Evolutionary conservation across 805 yeast species (phyloP).

Genomic region (Pichia cabralensis): DNA sequence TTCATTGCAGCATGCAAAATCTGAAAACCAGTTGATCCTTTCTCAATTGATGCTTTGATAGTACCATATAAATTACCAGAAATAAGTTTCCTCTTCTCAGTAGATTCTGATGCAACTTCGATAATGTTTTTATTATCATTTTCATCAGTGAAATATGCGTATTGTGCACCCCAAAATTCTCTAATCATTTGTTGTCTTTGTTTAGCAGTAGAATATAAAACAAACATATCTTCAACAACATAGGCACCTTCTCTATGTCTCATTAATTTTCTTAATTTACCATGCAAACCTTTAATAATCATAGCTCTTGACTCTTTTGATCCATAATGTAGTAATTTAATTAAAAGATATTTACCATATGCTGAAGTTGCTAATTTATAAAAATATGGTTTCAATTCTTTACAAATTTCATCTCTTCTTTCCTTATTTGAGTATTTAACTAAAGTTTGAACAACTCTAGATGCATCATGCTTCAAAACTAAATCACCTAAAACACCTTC

Average conservation of each 20-base stretch:
- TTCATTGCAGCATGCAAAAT: slow-evolving; percentile 93
- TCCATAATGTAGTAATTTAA: slow-evolving; percentile 88
- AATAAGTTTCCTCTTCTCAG: slow-evolving; percentile 71
- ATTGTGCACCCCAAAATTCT: slow-evolving; percentile 96
- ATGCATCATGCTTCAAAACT: slow-evolving; percentile 92
- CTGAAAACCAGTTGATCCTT: slow-evolving; percentile 94
- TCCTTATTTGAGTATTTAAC: slow-evolving; percentile 77
- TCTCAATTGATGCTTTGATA: slow-evolving; percentile 82
- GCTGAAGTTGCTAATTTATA: slow-evolving; percentile 82
- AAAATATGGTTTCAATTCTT: slow-evolving; percentile 62
- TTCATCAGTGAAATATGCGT: slow-evolving; percentile 76
- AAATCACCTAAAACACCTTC: slow-evolving; percentile 71
- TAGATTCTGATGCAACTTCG: slow-evolving; percentile 55
- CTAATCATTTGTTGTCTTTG: slow-evolving; percentile 87
- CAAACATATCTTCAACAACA: slow-evolving; percentile 87
- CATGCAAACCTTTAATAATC: slow-evolving; percentile 79
- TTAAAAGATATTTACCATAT: slow-evolving; percentile 85
- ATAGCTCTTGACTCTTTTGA: slow-evolving; percentile 66
- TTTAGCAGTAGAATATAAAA: slow-evolving; percentile 71
- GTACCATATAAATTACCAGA: slow-evolving; percentile 71
- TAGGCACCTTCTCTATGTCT: slow-evolving; percentile 97
- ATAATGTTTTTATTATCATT: slow-evolving; percentile 53
- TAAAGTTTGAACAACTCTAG: slow-evolving; percentile 90
- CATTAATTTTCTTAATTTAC: slow-evolving; percentile 83
- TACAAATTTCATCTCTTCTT: slow-evolving; percentile 61